These are phyloP conservation scores for Aureobasidium leucospermi DNA, from an alignment of 2,329 filamentous ascomycete species.

Conservation along the genomic window DNA sequence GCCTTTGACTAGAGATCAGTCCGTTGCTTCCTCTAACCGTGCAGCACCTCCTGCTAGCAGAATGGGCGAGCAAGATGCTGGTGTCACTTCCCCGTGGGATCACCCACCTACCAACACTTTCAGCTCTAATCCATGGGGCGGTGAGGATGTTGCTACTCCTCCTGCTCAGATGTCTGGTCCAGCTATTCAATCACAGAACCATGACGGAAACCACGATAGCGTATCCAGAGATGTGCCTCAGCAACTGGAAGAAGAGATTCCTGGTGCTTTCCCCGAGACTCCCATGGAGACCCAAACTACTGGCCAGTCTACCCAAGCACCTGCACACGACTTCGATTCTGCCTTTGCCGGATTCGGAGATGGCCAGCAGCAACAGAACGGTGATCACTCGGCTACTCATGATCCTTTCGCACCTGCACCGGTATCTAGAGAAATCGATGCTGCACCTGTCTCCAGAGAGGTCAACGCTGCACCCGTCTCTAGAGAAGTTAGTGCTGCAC, in stretches of 20 bases:
- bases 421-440: constrained; percentile 22
- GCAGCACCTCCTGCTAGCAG: constrained; percentile 27
- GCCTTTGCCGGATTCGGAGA: constrained; percentile 69
- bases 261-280: constrained; percentile 43
- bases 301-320: neutral
- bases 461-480: constrained; percentile 25
- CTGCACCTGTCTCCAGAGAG: constrained; percentile 37
- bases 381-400: constrained; percentile 11
- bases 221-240: constrained; percentile 31
- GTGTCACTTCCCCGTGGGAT: constrained; percentile 11
- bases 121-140: neutral
- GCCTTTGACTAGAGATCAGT: constrained; percentile 51
- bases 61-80: constrained; percentile 16
- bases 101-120: neutral
- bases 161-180: constrained; percentile 65
- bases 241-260: constrained; percentile 36
- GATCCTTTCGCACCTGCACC: constrained; percentile 35
- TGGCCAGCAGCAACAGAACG: constrained; percentile 18
- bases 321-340: constrained; percentile 64
- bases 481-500: constrained; percentile 18
- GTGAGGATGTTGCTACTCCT: constrained; percentile 5
- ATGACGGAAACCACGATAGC: neutral
- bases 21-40: constrained; percentile 59
- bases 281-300: constrained; percentile 27
- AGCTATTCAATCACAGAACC: constrained; percentile 39